These are phyloP conservation scores for Teunomyces kruisii DNA, from an alignment of 805 yeast genomes.

Conservation along the genomic window DNA sequence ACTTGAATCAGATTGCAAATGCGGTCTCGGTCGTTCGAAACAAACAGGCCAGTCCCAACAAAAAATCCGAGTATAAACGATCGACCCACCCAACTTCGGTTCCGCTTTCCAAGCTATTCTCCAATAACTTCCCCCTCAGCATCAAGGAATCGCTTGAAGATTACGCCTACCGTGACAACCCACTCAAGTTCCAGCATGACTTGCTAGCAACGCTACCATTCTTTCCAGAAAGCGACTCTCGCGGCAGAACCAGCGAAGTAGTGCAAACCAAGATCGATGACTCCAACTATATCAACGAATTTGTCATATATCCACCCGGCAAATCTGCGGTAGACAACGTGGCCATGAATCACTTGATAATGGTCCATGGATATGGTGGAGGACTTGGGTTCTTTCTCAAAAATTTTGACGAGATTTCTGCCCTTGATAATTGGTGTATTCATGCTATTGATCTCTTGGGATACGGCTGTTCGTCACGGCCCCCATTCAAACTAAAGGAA, in stretches of 20 bases:
- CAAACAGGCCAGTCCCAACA: neutral
- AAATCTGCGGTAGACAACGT: slow-evolving; percentile 15
- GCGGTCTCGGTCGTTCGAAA: neutral
- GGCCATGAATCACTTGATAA: slow-evolving; percentile 37
- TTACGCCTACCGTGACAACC: slow-evolving; percentile 38
- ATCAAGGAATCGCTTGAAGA: slow-evolving; percentile 54
- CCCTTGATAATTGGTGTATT: slow-evolving; percentile 57
- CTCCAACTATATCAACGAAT: slow-evolving; percentile 35
- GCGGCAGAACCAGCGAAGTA: slow-evolving; percentile 31
- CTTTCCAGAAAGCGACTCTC: slow-evolving; percentile 33
- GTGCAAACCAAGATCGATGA: slow-evolving; percentile 31
- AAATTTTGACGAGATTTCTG: slow-evolving; percentile 29
- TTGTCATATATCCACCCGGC: slow-evolving; percentile 36
- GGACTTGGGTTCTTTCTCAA: slow-evolving; percentile 46
- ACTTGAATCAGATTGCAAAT: slow-evolving; percentile 3
- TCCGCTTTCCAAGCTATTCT: slow-evolving; percentile 54
- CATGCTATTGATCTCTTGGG: slow-evolving; percentile 90
- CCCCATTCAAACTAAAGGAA: slow-evolving; percentile 52
- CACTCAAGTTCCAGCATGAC: slow-evolving; percentile 47
- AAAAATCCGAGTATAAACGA: slow-evolving; percentile 34
- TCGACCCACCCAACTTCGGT: slow-evolving; percentile 70
- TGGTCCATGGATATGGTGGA: slow-evolving; percentile 47
- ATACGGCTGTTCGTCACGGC: slow-evolving; percentile 86
- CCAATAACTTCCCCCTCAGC: slow-evolving; percentile 58
- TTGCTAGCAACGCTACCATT: slow-evolving; percentile 48